Evolutionary conservation across 345 rosid genomes (phyloP).

Genomic region (Hibiscus tridactylites): DNA sequence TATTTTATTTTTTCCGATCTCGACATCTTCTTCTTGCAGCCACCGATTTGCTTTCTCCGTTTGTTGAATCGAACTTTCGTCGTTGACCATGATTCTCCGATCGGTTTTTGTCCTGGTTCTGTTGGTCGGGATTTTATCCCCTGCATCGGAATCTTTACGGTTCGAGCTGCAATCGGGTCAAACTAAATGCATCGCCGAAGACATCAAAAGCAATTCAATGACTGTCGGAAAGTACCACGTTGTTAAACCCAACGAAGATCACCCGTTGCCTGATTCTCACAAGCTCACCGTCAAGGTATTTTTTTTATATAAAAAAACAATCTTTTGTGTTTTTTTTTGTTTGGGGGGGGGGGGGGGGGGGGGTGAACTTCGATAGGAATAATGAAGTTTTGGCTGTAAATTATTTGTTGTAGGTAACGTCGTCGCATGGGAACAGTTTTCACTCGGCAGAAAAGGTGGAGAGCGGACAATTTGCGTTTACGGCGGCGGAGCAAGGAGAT

Average conservation of each 20-base stretch:
- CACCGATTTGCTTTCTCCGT: conserved; percentile 6
- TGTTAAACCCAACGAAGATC: conserved; percentile 57
- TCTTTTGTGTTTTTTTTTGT: not conserved
- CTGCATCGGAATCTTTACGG: conserved; percentile 41
- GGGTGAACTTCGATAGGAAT: not conserved
- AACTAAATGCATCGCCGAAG: conserved; percentile 85
- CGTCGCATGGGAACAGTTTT: conserved; percentile 59
- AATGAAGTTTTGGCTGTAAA: not conserved
- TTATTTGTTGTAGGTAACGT: conserved; percentile 49
- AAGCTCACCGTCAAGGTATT: conserved; percentile 62
- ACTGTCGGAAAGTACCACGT: conserved; percentile 80
- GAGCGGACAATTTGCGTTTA: conserved; percentile 81
- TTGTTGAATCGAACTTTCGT: not conserved
- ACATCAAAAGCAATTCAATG: conserved; percentile 75
- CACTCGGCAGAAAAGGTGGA: conserved; percentile 61
- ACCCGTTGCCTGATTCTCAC: conserved; percentile 67
- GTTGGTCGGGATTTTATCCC: conserved; percentile 17
- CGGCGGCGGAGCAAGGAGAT: conserved; percentile 76
- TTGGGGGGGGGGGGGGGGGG: not conserved
- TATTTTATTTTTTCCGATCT: not conserved
- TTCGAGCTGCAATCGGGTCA: conserved; percentile 75
- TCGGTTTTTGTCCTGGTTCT: conserved; percentile 5
- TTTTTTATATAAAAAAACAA: too few species aligned
- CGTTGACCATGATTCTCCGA: conserved; percentile 25
- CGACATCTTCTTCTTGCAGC: not conserved